Conservation (phyloP, 2,329 filamentous ascomycete species). For the Sclerotinia sclerotiorum region DNA sequence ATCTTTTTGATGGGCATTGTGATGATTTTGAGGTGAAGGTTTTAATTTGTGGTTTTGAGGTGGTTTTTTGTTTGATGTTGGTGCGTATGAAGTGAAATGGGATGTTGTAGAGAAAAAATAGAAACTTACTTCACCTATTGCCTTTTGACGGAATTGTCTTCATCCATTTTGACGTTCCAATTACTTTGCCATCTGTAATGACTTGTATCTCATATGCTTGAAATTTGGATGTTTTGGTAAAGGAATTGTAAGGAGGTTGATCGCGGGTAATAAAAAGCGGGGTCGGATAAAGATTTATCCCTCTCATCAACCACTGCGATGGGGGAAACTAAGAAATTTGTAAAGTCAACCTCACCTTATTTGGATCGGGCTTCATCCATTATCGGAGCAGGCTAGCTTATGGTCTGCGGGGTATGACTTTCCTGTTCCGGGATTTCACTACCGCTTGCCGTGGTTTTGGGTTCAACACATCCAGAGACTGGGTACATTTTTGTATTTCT, state of each 20-base stretch:
- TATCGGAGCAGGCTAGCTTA: neutral
- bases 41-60: neutral
- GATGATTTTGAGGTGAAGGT: neutral
- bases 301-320: neutral
- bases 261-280: conserved; percentile 4
- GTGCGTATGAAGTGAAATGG: neutral
- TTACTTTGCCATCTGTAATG: neutral
- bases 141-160: conserved; percentile 12
- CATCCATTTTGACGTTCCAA: neutral
- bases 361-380: too few relatives aligned
- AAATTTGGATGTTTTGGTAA: neutral
- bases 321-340: neutral
- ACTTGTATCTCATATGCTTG: neutral
- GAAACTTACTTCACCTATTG: neutral
- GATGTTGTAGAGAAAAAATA: neutral
- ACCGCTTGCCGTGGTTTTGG: too few relatives aligned
- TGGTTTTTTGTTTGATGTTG: neutral
- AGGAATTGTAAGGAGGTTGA: conserved; percentile 6
- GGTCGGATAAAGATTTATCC: conserved; percentile 17
- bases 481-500: neutral
- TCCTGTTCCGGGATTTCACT: too few relatives aligned
- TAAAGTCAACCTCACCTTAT: neutral
- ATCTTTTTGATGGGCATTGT: conserved; percentile 49
- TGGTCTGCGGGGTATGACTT: too few relatives aligned
- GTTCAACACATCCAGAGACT: too few relatives aligned